Conservation (phyloP, 805 yeast genomes). For the Starmerella khaoyaiensis region DNA sequence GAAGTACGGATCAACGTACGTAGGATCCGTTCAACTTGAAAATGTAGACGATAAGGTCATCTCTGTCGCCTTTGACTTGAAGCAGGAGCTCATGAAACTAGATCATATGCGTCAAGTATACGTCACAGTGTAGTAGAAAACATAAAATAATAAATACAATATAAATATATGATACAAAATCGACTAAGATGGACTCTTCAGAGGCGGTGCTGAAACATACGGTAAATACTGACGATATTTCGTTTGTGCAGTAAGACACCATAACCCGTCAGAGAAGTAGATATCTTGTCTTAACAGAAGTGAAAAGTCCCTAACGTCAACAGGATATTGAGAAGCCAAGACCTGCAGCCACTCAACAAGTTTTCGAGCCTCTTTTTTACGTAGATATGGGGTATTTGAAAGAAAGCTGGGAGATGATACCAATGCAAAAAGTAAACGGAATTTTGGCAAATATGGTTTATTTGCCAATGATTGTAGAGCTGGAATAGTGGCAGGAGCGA, state of each 20-base stretch:
- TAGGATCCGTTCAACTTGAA: conserved; percentile 16
- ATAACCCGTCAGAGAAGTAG: conserved; percentile 19
- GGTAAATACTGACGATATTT: conserved; percentile 12
- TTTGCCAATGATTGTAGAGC: conserved; percentile 13
- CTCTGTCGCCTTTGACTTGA: conserved; percentile 15
- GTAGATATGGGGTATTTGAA: conserved; percentile 6
- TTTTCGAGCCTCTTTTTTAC: conserved; percentile 10
- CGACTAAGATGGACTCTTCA: not conserved
- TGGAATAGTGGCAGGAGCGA: conserved; percentile 18
- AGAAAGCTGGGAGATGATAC: conserved; percentile 10
- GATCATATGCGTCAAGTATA: conserved; percentile 21
- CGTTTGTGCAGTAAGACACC: conserved; percentile 19
- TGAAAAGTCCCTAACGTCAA: conserved; percentile 17
- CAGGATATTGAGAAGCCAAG: conserved; percentile 16
- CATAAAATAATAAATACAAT: not conserved
- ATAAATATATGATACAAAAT: not conserved
- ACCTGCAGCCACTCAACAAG: conserved; percentile 18
- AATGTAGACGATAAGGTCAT: conserved; percentile 16
- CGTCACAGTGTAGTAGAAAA: conserved; percentile 3
- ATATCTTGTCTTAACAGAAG: conserved; percentile 13
- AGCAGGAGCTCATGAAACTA: conserved; percentile 11
- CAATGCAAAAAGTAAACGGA: conserved; percentile 12
- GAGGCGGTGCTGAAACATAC: conserved; percentile 16
- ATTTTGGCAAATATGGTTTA: conserved; percentile 6
- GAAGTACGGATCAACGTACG: conserved; percentile 23